These are phyloP conservation scores for Musa balbisiana DNA, from an alignment of 202 grass and related monocot species.

Conservation along the genomic window DNA sequence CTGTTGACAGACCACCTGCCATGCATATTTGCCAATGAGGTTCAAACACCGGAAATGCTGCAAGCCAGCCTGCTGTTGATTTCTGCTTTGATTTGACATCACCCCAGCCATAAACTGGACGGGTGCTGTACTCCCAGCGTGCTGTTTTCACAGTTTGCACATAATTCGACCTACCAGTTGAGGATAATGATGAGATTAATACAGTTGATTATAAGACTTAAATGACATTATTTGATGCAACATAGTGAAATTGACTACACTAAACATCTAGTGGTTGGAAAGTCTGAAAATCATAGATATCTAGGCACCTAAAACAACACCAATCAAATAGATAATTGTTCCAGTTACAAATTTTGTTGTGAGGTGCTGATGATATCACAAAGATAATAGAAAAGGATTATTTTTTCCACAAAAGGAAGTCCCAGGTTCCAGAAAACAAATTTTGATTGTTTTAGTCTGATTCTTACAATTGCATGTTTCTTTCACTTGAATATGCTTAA, in stretches of 20 bases:
- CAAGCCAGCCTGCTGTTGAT: constrained; percentile 87
- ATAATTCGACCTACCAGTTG: constrained; percentile 59
- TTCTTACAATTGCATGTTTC: too few relatives aligned
- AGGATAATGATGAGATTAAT: neutral
- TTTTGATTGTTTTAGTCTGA: too few relatives aligned
- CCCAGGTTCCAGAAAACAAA: too few relatives aligned
- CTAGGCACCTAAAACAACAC: too few relatives aligned
- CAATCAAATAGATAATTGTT: neutral
- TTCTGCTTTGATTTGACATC: constrained; percentile 72
- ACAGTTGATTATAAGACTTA: neutral
- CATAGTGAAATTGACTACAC: too few relatives aligned
- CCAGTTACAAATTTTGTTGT: neutral
- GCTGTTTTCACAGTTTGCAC: constrained; percentile 88
- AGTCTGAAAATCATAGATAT: too few relatives aligned
- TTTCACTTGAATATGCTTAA: neutral
- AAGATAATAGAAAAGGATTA: neutral
- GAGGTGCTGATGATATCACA: neutral
- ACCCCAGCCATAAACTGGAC: constrained; percentile 88
- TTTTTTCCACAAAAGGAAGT: too few relatives aligned
- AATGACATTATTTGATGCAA: too few relatives aligned
- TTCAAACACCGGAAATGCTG: constrained; percentile 90
- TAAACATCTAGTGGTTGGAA: too few relatives aligned
- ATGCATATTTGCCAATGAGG: constrained; percentile 99
- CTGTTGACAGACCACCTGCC: constrained; percentile 82
- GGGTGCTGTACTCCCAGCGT: constrained; percentile 82